phyloP scores from a whole-genome alignment of 2,329 filamentous ascomycete genomes.

The Verticillium klebahnii region DNA sequence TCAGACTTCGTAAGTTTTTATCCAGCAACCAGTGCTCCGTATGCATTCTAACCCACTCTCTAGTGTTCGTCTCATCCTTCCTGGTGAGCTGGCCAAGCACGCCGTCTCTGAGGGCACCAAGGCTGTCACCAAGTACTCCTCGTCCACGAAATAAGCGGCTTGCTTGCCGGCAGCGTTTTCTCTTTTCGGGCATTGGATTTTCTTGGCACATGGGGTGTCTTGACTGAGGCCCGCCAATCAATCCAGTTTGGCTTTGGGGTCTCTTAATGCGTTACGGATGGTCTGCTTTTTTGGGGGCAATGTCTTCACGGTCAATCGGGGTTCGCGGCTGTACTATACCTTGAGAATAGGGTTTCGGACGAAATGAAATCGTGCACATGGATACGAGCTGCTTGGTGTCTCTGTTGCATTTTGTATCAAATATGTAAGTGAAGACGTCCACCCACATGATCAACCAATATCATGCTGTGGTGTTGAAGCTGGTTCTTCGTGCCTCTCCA shows the following conservation, averaged over 20 bases:
- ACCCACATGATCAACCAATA: too few relatives aligned
- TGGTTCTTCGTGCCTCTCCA: too few relatives aligned
- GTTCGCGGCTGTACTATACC: conserved; percentile 71
- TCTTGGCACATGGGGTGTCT: conserved; percentile 54
- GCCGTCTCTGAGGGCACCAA: conserved; percentile 99
- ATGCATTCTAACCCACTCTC: conserved; percentile 49
- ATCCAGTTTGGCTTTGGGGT: conserved; percentile 42
- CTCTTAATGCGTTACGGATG: conserved; percentile 74
- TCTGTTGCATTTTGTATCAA: neutral
- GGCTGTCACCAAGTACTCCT: conserved; percentile 99
- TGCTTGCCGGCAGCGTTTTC: conserved; percentile 44
- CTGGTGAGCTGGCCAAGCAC: conserved; percentile 98
- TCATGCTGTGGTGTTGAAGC: too few relatives aligned
- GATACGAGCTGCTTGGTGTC: conserved; percentile 24
- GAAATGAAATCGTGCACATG: conserved; percentile 59
- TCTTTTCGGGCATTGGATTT: conserved; percentile 52
- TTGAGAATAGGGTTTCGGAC: conserved; percentile 58
- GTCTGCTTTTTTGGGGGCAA: conserved; percentile 63
- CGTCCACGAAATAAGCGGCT: conserved; percentile 87
- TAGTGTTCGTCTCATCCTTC: conserved; percentile 90
- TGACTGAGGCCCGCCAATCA: conserved; percentile 47
- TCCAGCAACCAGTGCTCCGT: neutral
- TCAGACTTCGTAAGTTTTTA: conserved; percentile 49
- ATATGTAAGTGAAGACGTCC: too few relatives aligned
- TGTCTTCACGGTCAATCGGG: conserved; percentile 67